Base-by-base conservation (phyloP, 2,329 filamentous ascomycete genomes). In the Xylariaceae sp. region DNA sequence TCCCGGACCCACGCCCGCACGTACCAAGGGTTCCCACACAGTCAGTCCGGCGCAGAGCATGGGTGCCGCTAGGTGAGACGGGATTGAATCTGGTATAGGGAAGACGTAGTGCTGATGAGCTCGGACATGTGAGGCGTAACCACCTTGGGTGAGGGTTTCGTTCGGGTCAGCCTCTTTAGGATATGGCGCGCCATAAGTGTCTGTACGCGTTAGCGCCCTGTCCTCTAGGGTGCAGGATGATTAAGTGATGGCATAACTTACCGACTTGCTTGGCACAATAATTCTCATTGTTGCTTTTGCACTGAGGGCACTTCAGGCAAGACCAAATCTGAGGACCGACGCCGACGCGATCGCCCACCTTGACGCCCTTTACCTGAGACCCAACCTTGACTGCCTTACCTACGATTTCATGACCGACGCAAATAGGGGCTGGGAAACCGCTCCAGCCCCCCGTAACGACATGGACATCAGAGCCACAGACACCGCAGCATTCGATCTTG, bases 21-120 rank as follows among this genome's bases (percentile, higher is more conserved):
- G 78, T 47, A 79, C 78, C 15, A 94, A 71, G 0, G 89, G 88
- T 4, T 80, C 80, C 66, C 81, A 94, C 0, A 86, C 80, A 0
- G 89, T 94, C 49, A 92, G 78, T 1, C 89, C 89, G 1, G 84
- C 89, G 65, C 89, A 92, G 26, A 92, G 76, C 74, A 94, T 83
- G 1, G 88, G 88, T 1, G 87, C 80, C 0, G 76, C 78, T 1
- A 74, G 65, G 30, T 77, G 74, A 0, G 74, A 74, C 7, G 74
- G 68, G 9, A 84, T 68, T 1, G 65, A 67, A n/a, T 81, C 78
- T 0, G 80, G 80, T 36, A 84, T 80, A 58, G 78, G 78, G 62
- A 83, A 77, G 30, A 75, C 76, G 59, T 89, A 91, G 68, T 78
- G 76, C 61, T 77, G 74, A 54, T 79, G 77, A 0, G 72, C 75